These are phyloP conservation scores for Gardenia jasminoides DNA, from an alignment of 257 asterid genomes.

Conservation along the genomic window DNA sequence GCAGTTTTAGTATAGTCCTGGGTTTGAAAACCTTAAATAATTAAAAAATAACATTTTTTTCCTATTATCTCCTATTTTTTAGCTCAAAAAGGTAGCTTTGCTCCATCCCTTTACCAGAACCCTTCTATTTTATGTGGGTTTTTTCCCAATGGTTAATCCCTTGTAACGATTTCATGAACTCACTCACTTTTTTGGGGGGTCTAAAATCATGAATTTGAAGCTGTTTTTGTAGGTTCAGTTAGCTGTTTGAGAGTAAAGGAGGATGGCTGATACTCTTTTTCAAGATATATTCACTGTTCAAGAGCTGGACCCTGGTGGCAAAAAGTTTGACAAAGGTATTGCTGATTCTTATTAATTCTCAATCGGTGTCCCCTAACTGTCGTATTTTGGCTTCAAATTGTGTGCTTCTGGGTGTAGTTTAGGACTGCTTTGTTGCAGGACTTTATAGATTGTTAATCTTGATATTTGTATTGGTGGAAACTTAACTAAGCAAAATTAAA, in stretches of 20 bases:
- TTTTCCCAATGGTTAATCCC: neutral
- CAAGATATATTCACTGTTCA: constrained; percentile 73
- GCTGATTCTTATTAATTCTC: neutral
- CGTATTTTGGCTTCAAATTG: neutral
- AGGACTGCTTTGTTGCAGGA: neutral
- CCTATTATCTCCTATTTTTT: neutral
- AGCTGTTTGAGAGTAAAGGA: neutral
- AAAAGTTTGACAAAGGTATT: constrained; percentile 72
- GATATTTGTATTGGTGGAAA: neutral
- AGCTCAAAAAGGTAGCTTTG: neutral
- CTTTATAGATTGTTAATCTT: neutral
- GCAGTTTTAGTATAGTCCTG: neutral
- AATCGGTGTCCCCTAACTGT: neutral
- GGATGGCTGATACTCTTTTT: constrained; percentile 78
- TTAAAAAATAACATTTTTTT: neutral
- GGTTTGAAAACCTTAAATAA: neutral
- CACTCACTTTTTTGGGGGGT: too few species aligned
- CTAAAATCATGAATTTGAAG: neutral
- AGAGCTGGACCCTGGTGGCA: constrained; percentile 73
- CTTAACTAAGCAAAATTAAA: neutral
- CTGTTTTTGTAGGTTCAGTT: constrained; percentile 9
- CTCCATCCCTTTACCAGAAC: neutral
- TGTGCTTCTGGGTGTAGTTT: neutral
- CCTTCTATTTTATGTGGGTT: neutral
- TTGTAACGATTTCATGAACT: neutral